Base-by-base conservation (phyloP, 257 asterid genomes). In the Lycium barbarum region DNA sequence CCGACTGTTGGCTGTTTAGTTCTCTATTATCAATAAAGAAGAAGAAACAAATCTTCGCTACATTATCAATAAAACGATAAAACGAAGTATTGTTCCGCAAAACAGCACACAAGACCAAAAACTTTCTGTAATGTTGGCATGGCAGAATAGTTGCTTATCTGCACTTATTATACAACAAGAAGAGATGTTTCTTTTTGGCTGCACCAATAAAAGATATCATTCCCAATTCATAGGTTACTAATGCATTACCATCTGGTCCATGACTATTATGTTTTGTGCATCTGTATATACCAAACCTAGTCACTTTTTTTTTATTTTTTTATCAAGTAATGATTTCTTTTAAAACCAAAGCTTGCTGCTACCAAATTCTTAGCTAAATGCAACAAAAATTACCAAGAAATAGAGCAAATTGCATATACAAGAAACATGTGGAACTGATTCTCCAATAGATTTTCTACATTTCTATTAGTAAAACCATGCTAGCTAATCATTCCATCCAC, bases 361-460 rank as follows among this genome's bases (percentile, higher is more conserved):
- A 74, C 57, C 12, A 49, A 74, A 22, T 49, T 74, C 81, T 49
- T 22, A 74, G n/a, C 43, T 49, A 12, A 11, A 20, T 47, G 22
- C 40, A 26, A 15, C 36, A 49, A 20, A 70, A 74, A 74, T 3
- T 20, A 74, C 61, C 7, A 74, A 74, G 61, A 43, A 74, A 6
- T 74, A 74, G 20, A 74, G 5, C 61, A 20, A 74, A 49, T 7
- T 13, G 59, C 61, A 47, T 49, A 22, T 22, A 49, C 61, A 74
- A 47, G 81, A 51, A 74, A 74, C 81, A 47, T 49, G 20, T 47
- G 11, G 61, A 74, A 22, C 61, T 22, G 59, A 74, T 74, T 74
- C 61, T 49, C 20, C n/a, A 72, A 72, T 18, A 45, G 5, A 65
- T 12, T 5, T n/a, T 11, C 11, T 38, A 6, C 59, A 22, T 74